phyloP scores from a whole-genome alignment of 139 green algal genomes.

The Chara braunii region DNA sequence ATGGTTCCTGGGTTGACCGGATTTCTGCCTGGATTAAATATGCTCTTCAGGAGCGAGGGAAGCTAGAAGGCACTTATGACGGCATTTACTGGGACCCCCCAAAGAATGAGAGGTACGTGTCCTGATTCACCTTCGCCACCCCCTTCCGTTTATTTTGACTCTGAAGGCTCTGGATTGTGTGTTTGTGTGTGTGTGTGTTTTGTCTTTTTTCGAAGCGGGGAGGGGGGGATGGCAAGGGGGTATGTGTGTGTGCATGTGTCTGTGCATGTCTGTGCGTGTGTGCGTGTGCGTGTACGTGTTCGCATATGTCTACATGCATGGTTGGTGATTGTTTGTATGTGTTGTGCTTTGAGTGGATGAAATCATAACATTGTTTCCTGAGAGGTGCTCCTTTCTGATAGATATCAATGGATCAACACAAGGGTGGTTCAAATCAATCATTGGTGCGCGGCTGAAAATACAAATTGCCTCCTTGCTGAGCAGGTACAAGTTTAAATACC shows the following conservation, averaged over 20 bases:
- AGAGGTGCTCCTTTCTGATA: too few relatives aligned
- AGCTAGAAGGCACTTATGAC: slow-evolving; percentile 83
- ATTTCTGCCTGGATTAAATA: slow-evolving; percentile 79
- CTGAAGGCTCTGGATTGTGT: not conserved
- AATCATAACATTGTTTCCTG: too few relatives aligned
- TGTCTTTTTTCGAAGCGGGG: not conserved
- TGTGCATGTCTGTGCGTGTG: not conserved
- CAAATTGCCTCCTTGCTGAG: too few relatives aligned
- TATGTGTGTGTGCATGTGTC: too few relatives aligned
- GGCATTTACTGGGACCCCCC: slow-evolving; percentile 87
- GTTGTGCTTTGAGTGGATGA: too few relatives aligned
- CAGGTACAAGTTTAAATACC: slow-evolving; percentile 48
- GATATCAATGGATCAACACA: too few relatives aligned
- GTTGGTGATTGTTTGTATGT: too few relatives aligned
- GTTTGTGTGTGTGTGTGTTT: not conserved
- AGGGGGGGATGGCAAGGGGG: not conserved
- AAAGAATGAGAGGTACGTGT: slow-evolving; percentile 37
- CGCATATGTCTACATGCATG: too few relatives aligned
- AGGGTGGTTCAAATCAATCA: too few relatives aligned
- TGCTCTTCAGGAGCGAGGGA: slow-evolving; percentile 55
- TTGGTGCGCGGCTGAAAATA: too few relatives aligned
- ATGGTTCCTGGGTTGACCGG: slow-evolving; percentile 64
- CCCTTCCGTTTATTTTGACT: not conserved
- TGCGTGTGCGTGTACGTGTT: not conserved
- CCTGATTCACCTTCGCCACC: not conserved